Base-by-base conservation (phyloP, 2,329 filamentous ascomycete genomes). In the Botrytis aclada region DNA sequence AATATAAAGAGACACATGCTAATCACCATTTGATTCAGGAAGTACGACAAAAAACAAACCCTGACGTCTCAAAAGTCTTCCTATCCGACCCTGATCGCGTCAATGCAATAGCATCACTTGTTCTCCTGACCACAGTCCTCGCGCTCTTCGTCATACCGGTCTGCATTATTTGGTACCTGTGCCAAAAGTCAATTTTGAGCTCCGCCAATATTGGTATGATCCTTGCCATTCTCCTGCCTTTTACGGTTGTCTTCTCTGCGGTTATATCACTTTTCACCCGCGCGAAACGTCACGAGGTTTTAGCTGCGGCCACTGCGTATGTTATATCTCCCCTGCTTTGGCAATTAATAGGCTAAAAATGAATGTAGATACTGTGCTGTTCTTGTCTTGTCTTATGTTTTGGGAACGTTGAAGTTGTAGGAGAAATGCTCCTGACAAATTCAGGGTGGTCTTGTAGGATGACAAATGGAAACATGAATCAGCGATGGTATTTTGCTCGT, bases 281-380 rank as follows among this genome's bases (percentile, higher is more conserved):
- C 63, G 77, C 77, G 0, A 77, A 75, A 37, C 71, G 77, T 3
- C 77, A 78, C 56, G 77, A 79, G 47, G 72, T 77, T 9, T 51
- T 79, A 8, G 75, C 69, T 45, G 66, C 74, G 7, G 73, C 77
- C 10, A 76, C 77, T 39, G 77, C 69, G 77, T 78, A 74, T 51
- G 74, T 74, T 45, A 51, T 61, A 58, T n/a, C 43, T 32, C 3
- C 2, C 14, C 70, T 20, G 8, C 47, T 47, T 9, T 29, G 29
- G 29, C n/a, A 39, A 22, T 29, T 60, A 43, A 47, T 18, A 37
- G 41, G 14, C 56, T 70, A 29, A 74, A 39, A 14, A 51, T 25
- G 8, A 32, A 58, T 47, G 14, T n/a, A 78, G 77, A 32, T 78
- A 43, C 60, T 77, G 75, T 65, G 77, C 75, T n/a, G 74, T 77